phyloP scores from a whole-genome alignment of 768 basidiomycete genomes.

The Boletus vinaceobasis region DNA sequence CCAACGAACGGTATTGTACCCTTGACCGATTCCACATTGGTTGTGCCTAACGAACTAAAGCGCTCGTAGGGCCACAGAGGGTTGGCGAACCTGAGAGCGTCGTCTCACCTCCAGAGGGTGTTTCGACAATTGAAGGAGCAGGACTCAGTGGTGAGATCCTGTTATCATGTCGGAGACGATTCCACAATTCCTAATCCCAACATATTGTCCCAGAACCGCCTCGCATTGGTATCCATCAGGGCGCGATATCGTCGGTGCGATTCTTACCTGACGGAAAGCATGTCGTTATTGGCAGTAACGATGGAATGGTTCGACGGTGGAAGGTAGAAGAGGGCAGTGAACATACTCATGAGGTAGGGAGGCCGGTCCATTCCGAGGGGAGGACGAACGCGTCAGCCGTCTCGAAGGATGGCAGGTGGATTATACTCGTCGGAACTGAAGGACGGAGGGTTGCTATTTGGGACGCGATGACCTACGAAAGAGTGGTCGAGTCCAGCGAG shows the following conservation, averaged over 20 bases:
- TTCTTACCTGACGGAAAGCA: constrained; percentile 11
- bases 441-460: constrained; percentile 9
- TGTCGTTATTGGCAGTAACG: not conserved
- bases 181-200: not conserved
- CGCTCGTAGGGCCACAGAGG: constrained; percentile 1
- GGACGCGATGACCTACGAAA: constrained; percentile 5
- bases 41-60: not conserved
- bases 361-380: not conserved
- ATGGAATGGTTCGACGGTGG: constrained; percentile 12
- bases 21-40: not conserved
- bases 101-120: not conserved
- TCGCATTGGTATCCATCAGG: not conserved
- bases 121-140: not conserved
- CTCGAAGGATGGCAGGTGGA: constrained; percentile 20
- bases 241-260: constrained; percentile 3
- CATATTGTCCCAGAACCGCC: constrained; percentile 1
- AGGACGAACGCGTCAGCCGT: not conserved
- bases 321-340: not conserved
- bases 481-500: constrained; percentile 4
- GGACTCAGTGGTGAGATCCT: not conserved
- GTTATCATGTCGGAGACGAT: not conserved
- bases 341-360: not conserved
- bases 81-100: not conserved
- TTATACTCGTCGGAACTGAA: not conserved
- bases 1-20: not conserved